Evolutionary conservation across 2,329 filamentous ascomycete species (phyloP).

Genomic region (Botrytis porri): DNA sequence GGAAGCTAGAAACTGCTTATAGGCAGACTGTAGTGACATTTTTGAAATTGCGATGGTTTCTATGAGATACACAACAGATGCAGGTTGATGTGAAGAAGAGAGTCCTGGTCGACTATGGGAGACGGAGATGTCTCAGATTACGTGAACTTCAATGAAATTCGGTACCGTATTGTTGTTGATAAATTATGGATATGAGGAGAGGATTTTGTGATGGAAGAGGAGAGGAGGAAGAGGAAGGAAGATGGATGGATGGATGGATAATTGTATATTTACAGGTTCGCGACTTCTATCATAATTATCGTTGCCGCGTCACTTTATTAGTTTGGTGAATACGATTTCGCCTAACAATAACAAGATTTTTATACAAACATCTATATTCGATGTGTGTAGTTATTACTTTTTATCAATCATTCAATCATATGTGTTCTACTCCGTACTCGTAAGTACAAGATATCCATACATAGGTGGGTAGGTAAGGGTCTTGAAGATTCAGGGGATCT

Average conservation of each 20-base stretch:
- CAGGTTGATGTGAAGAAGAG: conserved; percentile 5
- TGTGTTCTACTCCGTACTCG: background rate
- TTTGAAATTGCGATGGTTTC: background rate
- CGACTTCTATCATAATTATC: background rate
- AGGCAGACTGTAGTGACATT: conserved; percentile 54
- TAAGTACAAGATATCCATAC: background rate
- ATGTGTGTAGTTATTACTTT: background rate
- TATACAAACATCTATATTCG: background rate
- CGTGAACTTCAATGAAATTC: background rate
- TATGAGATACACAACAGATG: conserved; percentile 8
- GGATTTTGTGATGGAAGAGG: background rate
- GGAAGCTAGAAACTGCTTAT: conserved; percentile 69
- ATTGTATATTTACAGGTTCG: background rate
- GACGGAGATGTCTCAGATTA: background rate
- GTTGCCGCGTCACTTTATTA: background rate
- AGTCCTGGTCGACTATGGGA: background rate
- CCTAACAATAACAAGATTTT: background rate
- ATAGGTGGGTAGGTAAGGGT: background rate
- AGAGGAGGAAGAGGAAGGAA: background rate
- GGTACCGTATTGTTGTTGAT: background rate
- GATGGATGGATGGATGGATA: background rate
- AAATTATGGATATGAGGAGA: background rate
- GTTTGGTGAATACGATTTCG: background rate
- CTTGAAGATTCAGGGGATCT: background rate
- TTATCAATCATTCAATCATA: background rate